Percentiles rank a stretch among this genome's conserved stretches.
Conservation (phyloP, 2,329 filamentous ascomycete species). For the Colletotrichum sp. region DNA sequence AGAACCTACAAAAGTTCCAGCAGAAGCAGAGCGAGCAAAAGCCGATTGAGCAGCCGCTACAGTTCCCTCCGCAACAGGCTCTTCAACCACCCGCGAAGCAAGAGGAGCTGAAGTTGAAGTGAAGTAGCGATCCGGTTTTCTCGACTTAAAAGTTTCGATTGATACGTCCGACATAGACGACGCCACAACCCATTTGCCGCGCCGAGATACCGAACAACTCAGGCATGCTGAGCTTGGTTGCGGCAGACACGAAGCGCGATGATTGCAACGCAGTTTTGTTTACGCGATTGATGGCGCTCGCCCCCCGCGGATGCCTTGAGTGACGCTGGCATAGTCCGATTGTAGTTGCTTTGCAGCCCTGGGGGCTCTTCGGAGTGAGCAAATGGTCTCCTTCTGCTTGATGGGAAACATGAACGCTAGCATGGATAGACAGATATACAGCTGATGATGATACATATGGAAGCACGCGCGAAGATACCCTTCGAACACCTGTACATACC, state of each 20-base stretch:
- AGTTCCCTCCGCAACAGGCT: neutral
- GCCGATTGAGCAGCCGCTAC: neutral
- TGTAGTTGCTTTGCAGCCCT: neutral
- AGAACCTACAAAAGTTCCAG: conserved; percentile 24
- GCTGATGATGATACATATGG: neutral
- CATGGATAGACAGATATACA: neutral
- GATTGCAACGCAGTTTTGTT: neutral
- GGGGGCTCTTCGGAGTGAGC: neutral
- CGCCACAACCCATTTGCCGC: neutral
- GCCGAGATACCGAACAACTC: neutral
- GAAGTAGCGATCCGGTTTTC: neutral
- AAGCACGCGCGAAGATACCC: neutral
- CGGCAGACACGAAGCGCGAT: neutral
- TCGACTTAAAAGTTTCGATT: neutral
- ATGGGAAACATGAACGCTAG: neutral
- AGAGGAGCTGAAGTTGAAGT: conserved; percentile 3
- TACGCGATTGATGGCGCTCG: neutral
- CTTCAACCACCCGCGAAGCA: neutral
- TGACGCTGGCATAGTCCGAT: neutral
- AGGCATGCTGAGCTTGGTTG: neutral
- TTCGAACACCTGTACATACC: neutral
- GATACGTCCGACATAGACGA: neutral
- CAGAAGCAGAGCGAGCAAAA: conserved; percentile 33
- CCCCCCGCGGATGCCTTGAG: neutral
- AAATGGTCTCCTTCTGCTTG: neutral